A percentile compares a stretch with the other conserved stretches of the same genome.
Evolutionary conservation across 148 eudicot species (phyloP).

Genomic region (Persicaria tinctoria): DNA sequence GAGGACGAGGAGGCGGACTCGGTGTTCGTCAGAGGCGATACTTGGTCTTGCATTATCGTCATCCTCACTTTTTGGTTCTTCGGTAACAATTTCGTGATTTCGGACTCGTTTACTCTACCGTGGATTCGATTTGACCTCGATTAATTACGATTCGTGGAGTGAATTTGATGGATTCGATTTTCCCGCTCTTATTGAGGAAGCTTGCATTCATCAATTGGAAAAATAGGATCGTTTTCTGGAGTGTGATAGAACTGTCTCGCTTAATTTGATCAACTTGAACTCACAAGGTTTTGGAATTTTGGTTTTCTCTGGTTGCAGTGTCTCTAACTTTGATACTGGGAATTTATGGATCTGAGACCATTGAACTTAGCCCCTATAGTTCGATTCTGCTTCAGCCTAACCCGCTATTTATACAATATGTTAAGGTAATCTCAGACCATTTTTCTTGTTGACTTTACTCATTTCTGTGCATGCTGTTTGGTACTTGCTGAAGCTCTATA

Average conservation of each 20-base stretch:
- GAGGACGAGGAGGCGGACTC: constrained; percentile 16
- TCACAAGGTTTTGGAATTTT: constrained; percentile 2
- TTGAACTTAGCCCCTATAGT: constrained; percentile 62
- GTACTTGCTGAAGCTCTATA: neutral
- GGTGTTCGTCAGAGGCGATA: constrained; percentile 29
- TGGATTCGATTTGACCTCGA: constrained; percentile 6
- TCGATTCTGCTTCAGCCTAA: constrained; percentile 59
- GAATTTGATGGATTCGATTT: neutral
- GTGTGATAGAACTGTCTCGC: neutral
- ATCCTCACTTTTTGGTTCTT: constrained; percentile 62
- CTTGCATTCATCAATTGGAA: neutral
- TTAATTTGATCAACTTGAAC: neutral
- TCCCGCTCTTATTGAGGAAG: neutral
- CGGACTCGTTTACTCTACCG: neutral
- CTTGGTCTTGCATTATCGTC: constrained; percentile 51
- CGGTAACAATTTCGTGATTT: constrained; percentile 25
- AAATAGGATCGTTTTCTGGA: neutral
- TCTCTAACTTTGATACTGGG: constrained; percentile 72
- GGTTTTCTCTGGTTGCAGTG: constrained; percentile 37
- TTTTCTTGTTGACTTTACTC: constrained; percentile 7
- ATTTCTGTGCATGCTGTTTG: neutral
- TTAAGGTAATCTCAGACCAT: constrained; percentile 45
- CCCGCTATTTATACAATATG: constrained; percentile 47
- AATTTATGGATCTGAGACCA: constrained; percentile 56
- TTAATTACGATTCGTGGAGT: neutral